These are phyloP conservation scores for Porpolomopsis calyptriformis DNA, from an alignment of 768 basidiomycete genomes.

Conservation along the genomic window DNA sequence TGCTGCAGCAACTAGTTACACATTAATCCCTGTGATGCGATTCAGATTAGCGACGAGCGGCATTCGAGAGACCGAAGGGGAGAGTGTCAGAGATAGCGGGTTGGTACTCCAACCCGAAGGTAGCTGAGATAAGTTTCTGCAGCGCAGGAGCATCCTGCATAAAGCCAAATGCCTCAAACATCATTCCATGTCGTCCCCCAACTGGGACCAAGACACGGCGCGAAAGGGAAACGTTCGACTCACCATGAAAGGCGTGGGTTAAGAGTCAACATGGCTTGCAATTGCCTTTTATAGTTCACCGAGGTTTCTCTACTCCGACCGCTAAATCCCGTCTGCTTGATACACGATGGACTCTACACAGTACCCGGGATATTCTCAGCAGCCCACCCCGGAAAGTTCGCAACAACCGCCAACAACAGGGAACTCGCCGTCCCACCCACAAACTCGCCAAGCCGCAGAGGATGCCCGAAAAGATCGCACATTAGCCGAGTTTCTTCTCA, in stretches of 20 bases:
- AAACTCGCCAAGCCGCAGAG: conserved; percentile 62
- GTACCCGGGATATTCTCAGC: conserved; percentile 5
- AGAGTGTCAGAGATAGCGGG: conserved; percentile 33
- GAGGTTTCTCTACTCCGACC: no score
- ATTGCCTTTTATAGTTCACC: no score
- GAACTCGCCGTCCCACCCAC: conserved; percentile 15
- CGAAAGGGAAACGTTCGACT: no score
- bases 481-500: conserved; percentile 84
- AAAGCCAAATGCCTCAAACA: conserved; percentile 96
- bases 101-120: conserved; percentile 53
- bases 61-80: no score
- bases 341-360: no score
- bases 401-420: background rate
- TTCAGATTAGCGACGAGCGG: no score
- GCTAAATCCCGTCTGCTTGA: no score
- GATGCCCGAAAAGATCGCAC: conserved; percentile 84
- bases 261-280: no score
- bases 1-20: no score
- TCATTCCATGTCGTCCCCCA: conserved; percentile 30
- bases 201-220: background rate
- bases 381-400: conserved; percentile 2
- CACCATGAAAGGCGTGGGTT: no score
- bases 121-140: conserved; percentile 88
- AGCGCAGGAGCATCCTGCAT: conserved; percentile 58
- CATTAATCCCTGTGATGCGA: no score